Evolutionary conservation across 768 basidiomycete genomes (phyloP).

Genomic region (Podaxis mareebaensis): DNA sequence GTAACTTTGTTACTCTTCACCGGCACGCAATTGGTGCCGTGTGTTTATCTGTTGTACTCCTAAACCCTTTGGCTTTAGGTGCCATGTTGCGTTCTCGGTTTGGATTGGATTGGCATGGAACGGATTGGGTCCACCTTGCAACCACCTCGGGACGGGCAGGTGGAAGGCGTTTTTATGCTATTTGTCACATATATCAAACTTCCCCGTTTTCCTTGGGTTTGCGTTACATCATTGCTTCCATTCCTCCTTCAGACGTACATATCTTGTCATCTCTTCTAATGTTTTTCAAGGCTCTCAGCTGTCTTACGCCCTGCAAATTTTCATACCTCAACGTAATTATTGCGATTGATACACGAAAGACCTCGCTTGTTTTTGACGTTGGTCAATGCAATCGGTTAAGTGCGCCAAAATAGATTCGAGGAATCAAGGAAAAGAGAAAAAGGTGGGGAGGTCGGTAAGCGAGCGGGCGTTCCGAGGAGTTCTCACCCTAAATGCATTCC

Average conservation of each 20-base stretch:
- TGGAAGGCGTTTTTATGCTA: not conserved
- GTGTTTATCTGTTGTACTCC: not conserved
- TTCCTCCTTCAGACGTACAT: not conserved
- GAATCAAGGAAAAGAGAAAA: not conserved
- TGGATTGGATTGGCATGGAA: not conserved
- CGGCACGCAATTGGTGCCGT: not conserved
- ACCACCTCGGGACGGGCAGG: not conserved
- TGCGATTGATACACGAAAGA: not conserved
- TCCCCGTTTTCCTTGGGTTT: not conserved
- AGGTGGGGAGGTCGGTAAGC: not conserved
- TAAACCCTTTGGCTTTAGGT: not conserved
- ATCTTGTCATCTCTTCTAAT: not conserved
- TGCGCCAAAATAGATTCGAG: not conserved
- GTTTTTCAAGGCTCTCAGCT: not conserved
- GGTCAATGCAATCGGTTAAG: not conserved
- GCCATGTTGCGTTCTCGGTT: not conserved
- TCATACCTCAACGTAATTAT: too few species aligned
- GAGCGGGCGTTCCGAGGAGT: not conserved
- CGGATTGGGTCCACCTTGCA: not conserved
- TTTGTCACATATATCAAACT: not conserved
- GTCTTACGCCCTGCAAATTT: too few species aligned
- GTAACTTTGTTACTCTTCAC: not conserved
- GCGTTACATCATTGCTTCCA: too few species aligned
- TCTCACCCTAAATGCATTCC: not conserved
- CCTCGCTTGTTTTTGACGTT: not conserved